phyloP scores from a whole-genome alignment of 805 yeast genomes.

The Candida fluviatilis region DNA sequence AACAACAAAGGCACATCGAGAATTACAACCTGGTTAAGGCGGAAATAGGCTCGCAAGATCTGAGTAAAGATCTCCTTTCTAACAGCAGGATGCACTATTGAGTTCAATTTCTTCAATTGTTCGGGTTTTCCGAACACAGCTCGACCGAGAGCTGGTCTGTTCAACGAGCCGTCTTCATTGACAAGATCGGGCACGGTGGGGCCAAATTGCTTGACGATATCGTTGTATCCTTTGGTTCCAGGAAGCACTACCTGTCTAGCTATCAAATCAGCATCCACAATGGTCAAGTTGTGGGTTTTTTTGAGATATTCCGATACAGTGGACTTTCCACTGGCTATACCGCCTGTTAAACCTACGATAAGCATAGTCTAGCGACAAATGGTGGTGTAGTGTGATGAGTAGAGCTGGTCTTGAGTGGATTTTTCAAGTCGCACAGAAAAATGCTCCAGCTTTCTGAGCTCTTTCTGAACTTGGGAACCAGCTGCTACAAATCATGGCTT shows the following conservation, averaged over 20 bases:
- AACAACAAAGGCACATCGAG: slow-evolving; percentile 89
- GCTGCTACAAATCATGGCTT: slow-evolving; percentile 6
- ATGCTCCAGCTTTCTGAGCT: too few species aligned
- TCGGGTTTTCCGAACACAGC: slow-evolving; percentile 69
- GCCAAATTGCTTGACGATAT: slow-evolving; percentile 59
- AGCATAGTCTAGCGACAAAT: slow-evolving; percentile 51
- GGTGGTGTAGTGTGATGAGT: too few species aligned
- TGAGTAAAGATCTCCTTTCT: slow-evolving; percentile 58
- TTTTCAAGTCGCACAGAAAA: too few species aligned
- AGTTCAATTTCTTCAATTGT: slow-evolving; percentile 58
- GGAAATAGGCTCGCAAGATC: slow-evolving; percentile 53
- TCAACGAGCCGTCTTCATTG: slow-evolving; percentile 43
- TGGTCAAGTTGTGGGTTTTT: slow-evolving; percentile 47
- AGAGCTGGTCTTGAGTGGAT: too few species aligned
- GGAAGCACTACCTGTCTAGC: slow-evolving; percentile 86
- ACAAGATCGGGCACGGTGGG: slow-evolving; percentile 49
- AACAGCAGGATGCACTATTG: slow-evolving; percentile 86
- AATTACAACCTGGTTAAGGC: slow-evolving; percentile 56
- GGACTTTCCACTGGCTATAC: slow-evolving; percentile 95
- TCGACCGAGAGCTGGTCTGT: slow-evolving; percentile 72
- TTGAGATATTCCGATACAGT: slow-evolving; percentile 68
- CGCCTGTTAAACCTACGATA: slow-evolving; percentile 94
- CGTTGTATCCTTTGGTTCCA: slow-evolving; percentile 63
- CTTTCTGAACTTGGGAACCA: too few species aligned
- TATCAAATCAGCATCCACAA: slow-evolving; percentile 87